Base-by-base conservation (phyloP, 805 yeast genomes). In the Spencermartinsiella europaea region DNA sequence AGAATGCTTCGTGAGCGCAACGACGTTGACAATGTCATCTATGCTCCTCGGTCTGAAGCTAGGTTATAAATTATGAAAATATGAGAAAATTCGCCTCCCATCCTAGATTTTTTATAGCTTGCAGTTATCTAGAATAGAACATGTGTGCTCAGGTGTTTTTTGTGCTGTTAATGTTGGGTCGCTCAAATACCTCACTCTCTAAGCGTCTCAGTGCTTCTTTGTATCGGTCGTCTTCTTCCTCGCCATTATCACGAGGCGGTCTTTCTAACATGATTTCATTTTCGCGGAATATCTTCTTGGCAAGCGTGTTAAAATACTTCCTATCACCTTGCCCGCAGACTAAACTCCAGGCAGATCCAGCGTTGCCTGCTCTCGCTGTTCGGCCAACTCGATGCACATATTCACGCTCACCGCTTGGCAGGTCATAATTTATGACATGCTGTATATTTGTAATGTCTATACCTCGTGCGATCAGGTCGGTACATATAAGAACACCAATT, bases 391-490 rank as follows among this genome's bases (percentile, higher is more conserved):
- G 77, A 66, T 93, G 99, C 21, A 93, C 88, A 56, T 93, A 93
- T 57, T 93, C 98, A 53, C 95, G 81, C 0, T 90, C 75, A 1
- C 96, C 84, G 21, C 79, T 73, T 19, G 99, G 99, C 45, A 89
- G 65, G 61, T 93, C 98, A 64, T 93, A 93, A 66, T 93, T 93
- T 43, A 93, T 69, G 10, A 93, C 96, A 51, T 79, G 77, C 38
- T 78, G 73, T 41, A 93, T 77, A 2, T 79, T 73, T 14, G 74
- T 67, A 38, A 93, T 74, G 66, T 91, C 96, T 42, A 93, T 77
- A 69, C 99, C 99, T 67, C 99, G 81, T n/a, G 97, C 85, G 64
- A 93, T 84, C 56, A 93, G 72, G 67, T 93, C 99, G 0, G 99
- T 93, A 21, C 89, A 49, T 76, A 81, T 63, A 77, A 70, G 33